phyloP scores from a whole-genome alignment of 2,329 filamentous ascomycete genomes.

The Emergomyces pasteurianus region DNA sequence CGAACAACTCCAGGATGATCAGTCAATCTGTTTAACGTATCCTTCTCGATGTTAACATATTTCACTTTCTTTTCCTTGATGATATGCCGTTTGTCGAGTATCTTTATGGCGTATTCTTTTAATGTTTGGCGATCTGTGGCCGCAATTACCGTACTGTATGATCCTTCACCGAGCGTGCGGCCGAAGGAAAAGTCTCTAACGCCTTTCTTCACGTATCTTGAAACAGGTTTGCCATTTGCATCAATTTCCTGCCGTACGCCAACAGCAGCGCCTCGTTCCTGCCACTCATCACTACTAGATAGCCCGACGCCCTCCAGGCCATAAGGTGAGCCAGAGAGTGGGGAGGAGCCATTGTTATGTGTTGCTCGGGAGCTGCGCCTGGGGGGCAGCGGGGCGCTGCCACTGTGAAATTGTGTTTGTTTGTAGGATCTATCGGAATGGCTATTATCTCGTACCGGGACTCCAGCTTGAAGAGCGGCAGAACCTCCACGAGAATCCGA shows the following conservation, averaged over 20 bases:
- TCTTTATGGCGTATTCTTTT: conserved; percentile 96
- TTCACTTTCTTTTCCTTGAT: conserved; percentile 99
- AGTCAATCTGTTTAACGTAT: conserved; percentile 88
- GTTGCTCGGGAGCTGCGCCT: conserved; percentile 65
- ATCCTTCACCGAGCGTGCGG: conserved; percentile 81
- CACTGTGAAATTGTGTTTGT: conserved; percentile 43
- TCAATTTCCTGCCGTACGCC: conserved; percentile 73
- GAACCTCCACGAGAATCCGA: conserved; percentile 53
- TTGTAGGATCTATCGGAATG: conserved; percentile 58
- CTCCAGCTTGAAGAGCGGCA: conserved; percentile 45
- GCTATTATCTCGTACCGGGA: conserved; percentile 56
- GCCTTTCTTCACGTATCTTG: conserved; percentile 85
- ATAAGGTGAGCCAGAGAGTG: conserved; percentile 37
- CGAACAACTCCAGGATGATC: conserved; percentile 95
- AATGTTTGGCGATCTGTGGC: conserved; percentile 87
- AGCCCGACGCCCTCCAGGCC: conserved; percentile 45
- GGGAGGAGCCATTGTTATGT: conserved; percentile 28
- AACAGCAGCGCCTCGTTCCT: conserved; percentile 84
- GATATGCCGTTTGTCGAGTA: conserved; percentile 95
- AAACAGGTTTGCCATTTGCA: conserved; percentile 66
- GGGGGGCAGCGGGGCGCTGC: conserved; percentile 55
- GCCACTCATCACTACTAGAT: conserved; percentile 80
- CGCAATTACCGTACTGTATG: conserved; percentile 90
- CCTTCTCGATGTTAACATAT: conserved; percentile 99
- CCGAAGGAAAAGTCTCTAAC: conserved; percentile 96